Conservation (phyloP, 441 rosid species). For the Adansonia rubrostipa region DNA sequence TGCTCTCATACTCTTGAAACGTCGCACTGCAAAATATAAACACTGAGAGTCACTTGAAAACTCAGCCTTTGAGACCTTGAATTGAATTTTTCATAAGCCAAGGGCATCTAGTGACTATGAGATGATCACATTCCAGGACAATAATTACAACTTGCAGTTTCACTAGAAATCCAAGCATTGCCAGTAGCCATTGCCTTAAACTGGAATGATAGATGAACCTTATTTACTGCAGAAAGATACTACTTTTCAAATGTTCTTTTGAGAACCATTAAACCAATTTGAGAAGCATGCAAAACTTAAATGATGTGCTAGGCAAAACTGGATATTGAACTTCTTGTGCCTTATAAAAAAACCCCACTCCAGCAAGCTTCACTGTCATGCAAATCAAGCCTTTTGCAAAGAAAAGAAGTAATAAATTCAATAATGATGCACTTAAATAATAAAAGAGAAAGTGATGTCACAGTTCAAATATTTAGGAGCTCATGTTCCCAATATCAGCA, state of each 20-base stretch:
- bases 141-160: slow-evolving; percentile 39
- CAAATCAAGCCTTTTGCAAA: slow-evolving; percentile 44
- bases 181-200: slow-evolving; percentile 37
- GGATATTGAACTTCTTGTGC: slow-evolving; percentile 42
- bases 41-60: background rate
- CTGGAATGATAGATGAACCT: slow-evolving; percentile 32
- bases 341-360: slow-evolving; percentile 34
- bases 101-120: slow-evolving; percentile 12
- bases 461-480: slow-evolving; percentile 22
- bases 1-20: slow-evolving; percentile 18
- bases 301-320: slow-evolving; percentile 37
- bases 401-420: slow-evolving; percentile 43
- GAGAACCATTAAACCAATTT: slow-evolving; percentile 44
- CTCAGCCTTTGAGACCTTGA: slow-evolving; percentile 21
- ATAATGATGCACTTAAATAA: slow-evolving; percentile 28
- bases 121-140: slow-evolving; percentile 27
- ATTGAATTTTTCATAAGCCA: slow-evolving; percentile 17
- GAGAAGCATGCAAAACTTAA: slow-evolving; percentile 46
- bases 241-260: slow-evolving; percentile 31
- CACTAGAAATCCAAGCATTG: slow-evolving; percentile 23
- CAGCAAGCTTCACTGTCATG: slow-evolving; percentile 12
- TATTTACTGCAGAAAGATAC: slow-evolving; percentile 35
- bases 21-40: slow-evolving; percentile 22
- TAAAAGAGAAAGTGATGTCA: slow-evolving; percentile 22
- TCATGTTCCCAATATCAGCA: slow-evolving; percentile 1